Evolutionary conservation across 441 rosid species (phyloP), one percentile per base, ranked within the genome.

Genomic region (Lepidium campestre): DNA sequence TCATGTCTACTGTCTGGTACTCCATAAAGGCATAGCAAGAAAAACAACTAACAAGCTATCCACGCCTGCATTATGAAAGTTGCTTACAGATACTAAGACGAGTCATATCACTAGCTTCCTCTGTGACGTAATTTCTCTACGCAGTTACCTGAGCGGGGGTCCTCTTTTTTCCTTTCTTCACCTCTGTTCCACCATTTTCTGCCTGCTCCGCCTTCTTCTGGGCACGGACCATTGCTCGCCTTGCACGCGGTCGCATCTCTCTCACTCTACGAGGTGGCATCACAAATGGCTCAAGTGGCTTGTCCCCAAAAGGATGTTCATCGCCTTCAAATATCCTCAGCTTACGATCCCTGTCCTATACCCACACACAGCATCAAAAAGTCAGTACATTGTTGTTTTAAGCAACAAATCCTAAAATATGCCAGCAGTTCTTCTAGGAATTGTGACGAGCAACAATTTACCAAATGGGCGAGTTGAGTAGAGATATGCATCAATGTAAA

Each of bases 181-280:
- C 56, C 47, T 89, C 83, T 40, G 72, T 62, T 19, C 77, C 75
- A 27, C 69, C 82, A 52, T 68, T 79, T 55, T 78, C 81, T 57
- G 84, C 95, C 82, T 75, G 81, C 74, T 93, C 92, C 10, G 83
- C 89, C 71, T 89, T 90, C 83, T 89, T 86, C 78, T 90, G 89
- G 61, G 96, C 98, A 65, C 99, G 87, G 78, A 90, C 74, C 82
- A 89, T 62, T 74, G 99, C 99, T 25, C 99, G 86, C 77, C 91
- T 87, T 20, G 81, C 89, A 39, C 96, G 93, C 3, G 99, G 99
- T 44, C 91, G 82, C 98, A 93, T 79, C 80, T 92, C 97, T 67
- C 98, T 81, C 20, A 93, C 91, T 41, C 46, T 77, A 71, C 97
- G 83, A 45, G 96, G 91, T 17, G 98, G 97, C 91, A 85, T 93